Percentiles rank a stretch among this genome's conserved stretches.
phyloP scores from a whole-genome alignment of 345 rosid species.

The Brassica cretica region DNA sequence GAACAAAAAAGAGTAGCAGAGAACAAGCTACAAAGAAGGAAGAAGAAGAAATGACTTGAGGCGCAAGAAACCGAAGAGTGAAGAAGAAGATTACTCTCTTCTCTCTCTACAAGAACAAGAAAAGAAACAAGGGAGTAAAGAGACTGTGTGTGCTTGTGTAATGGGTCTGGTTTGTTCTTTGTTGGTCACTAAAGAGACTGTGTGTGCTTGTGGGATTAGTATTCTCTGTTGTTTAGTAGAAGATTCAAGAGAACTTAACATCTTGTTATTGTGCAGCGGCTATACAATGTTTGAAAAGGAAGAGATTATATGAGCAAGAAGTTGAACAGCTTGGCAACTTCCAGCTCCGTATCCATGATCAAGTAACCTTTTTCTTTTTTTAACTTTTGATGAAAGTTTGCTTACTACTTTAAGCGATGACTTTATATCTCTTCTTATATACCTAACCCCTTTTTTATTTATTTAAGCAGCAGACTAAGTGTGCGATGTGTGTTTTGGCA shows the following conservation, averaged over 20 bases:
- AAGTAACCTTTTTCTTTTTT: constrained; percentile 40
- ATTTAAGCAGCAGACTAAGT: neutral
- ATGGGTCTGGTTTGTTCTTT: no score
- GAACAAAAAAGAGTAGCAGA: no score
- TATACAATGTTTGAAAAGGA: constrained; percentile 88
- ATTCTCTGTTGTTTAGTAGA: neutral
- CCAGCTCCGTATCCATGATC: constrained; percentile 86
- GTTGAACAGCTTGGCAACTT: constrained; percentile 81
- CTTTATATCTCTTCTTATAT: neutral
- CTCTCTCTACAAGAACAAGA: no score
- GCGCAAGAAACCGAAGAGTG: no score
- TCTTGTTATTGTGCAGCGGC: constrained; percentile 64
- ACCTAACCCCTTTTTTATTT: neutral
- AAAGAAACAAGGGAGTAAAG: no score
- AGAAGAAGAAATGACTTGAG: no score
- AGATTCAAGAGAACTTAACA: neutral
- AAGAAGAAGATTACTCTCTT: no score
- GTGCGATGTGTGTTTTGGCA: constrained; percentile 35
- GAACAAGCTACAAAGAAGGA: no score
- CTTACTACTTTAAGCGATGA: neutral
- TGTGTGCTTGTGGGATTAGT: no score
- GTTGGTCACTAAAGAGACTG: no score
- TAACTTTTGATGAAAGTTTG: neutral
- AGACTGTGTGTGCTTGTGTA: no score
- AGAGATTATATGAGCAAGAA: constrained; percentile 82